Base-by-base conservation (phyloP, 305 asterid species). In the Fraxinus angustifolia region DNA sequence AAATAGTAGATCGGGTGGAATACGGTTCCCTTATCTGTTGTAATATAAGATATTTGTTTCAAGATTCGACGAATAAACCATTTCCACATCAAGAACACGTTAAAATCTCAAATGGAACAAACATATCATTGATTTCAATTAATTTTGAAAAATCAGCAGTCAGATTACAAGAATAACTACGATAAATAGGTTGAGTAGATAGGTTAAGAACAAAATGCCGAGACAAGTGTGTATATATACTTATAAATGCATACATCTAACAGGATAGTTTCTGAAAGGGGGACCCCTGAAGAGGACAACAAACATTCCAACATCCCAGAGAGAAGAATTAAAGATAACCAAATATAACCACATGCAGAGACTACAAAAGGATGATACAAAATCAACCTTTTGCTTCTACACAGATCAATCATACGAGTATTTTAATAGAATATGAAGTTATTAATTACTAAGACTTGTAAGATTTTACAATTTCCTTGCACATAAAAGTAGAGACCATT, bases 221-320 rank as follows among this genome's bases (percentile, higher is more conserved):
- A 28, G 23, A 78, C 40, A 40, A 48, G 30, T 42, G 56, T 11
- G 48, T 19, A 2, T 76, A 26, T 60, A 26, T 60, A 67, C 78
- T 34, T 50, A 17, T 58, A 70, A 76, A 33, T 36, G 38, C 42
- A 62, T 76, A 36, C 68, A 38, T 62, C 30, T 12, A n/a, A 17
- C 11, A 56, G 10, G 60, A 72, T 36, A 50, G 19, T 30, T 56
- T 34, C 65, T 8, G 33, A 40, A 40, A 7, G 23, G 11, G 76
- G 84, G 68, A 65, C 80, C 79, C 53, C 79, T 19, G 21, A 45
- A 48, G 83, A 73, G 2, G 79, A 75, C 81, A 45, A 50, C 60
- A 82, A 28, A 70, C 35, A 34, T 38, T 56, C 78, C 76, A 68
- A 75, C 16, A n/a, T 35, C 14, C 76, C 81, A 73, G 17, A 53